phyloP scores from a whole-genome alignment of 805 yeast genomes.

The Cyberlindnera saturnus region DNA sequence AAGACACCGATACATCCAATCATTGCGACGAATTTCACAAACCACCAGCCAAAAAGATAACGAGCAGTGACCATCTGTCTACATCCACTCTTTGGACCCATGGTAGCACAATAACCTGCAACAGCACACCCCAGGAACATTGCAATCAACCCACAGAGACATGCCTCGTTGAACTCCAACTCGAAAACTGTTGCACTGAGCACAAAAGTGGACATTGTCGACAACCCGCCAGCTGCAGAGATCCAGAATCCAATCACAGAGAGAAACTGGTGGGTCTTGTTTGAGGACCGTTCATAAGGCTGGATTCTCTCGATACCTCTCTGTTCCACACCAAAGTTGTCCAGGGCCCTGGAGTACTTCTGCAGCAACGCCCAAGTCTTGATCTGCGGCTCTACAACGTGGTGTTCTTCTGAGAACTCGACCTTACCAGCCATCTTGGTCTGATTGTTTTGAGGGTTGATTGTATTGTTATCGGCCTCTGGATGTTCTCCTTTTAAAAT shows the following conservation, averaged over 20 bases:
- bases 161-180: slow-evolving; percentile 58
- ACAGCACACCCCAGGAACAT: slow-evolving; percentile 63
- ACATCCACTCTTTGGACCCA: slow-evolving; percentile 90
- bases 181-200: slow-evolving; percentile 69
- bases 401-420: background rate
- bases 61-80: slow-evolving; percentile 84
- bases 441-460: too few species aligned
- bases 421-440: too few species aligned
- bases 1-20: slow-evolving; percentile 68
- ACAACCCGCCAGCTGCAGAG: slow-evolving; percentile 81
- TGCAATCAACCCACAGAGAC: slow-evolving; percentile 58
- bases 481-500: too few species aligned
- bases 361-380: slow-evolving; percentile 19
- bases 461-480: too few species aligned
- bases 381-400: slow-evolving; percentile 10
- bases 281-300: slow-evolving; percentile 57
- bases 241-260: slow-evolving; percentile 73
- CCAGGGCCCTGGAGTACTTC: slow-evolving; percentile 40
- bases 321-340: slow-evolving; percentile 60
- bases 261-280: slow-evolving; percentile 27
- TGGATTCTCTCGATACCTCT: slow-evolving; percentile 74
- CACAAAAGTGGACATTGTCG: slow-evolving; percentile 81
- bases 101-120: slow-evolving; percentile 76
- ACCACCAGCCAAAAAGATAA: slow-evolving; percentile 80
- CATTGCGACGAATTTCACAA: slow-evolving; percentile 68